These are phyloP conservation scores for Trichoderma sp. DNA, from an alignment of 2,329 filamentous ascomycete genomes.

Conservation along the genomic window DNA sequence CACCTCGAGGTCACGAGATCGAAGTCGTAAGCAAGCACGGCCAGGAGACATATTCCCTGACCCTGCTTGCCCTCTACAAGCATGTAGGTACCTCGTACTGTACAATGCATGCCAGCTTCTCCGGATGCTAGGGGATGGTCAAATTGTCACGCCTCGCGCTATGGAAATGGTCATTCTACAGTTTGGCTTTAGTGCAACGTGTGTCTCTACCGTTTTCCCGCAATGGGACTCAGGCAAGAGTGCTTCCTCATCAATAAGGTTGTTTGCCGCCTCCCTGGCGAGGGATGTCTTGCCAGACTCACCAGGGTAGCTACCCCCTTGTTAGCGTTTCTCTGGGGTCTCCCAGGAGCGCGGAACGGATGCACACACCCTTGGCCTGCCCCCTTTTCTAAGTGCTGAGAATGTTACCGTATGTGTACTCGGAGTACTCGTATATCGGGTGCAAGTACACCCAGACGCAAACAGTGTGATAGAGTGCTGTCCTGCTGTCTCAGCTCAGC, in stretches of 20 bases:
- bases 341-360: conserved; percentile 19
- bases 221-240: conserved; percentile 10
- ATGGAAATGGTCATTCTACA: conserved; percentile 1
- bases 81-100: background rate
- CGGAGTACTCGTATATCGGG: background rate
- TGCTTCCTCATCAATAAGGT: conserved; percentile 14
- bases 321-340: conserved; percentile 13
- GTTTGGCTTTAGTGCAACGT: conserved; percentile 1
- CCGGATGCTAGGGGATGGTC: background rate
- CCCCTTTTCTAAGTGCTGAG: background rate
- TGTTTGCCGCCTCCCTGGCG: conserved; percentile 11
- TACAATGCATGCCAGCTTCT: background rate
- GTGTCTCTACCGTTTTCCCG: conserved; percentile 20
- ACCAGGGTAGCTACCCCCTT: conserved; percentile 19
- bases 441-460: background rate
- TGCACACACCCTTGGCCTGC: conserved; percentile 2
- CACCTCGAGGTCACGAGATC: background rate
- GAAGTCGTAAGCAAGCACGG: background rate
- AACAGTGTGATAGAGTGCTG: background rate
- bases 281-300: background rate
- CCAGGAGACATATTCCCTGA: background rate
- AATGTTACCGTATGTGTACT: background rate
- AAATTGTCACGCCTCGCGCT: background rate
- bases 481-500: background rate
- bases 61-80: background rate